Evolutionary conservation across 2,329 filamentous ascomycete genomes (phyloP).

Genomic region (Penicillium capsulatum): DNA sequence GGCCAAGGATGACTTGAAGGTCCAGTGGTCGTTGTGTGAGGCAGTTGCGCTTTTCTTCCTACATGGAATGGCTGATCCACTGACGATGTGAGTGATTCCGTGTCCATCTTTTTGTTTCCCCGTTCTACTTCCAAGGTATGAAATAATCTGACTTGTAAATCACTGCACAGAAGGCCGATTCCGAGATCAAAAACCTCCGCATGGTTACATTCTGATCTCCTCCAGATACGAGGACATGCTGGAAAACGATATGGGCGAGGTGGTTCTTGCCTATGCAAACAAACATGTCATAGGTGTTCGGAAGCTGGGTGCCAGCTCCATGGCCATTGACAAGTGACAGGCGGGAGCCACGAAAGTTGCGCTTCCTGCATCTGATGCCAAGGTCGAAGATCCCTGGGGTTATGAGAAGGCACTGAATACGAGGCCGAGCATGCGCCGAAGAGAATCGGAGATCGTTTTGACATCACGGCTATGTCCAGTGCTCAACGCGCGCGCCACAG

Average conservation of each 20-base stretch:
- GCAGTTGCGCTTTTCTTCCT: constrained; percentile 31
- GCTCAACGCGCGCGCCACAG: constrained; percentile 31
- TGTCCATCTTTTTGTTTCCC: too few relatives aligned
- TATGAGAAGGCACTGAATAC: constrained; percentile 3
- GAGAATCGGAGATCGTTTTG: constrained; percentile 39
- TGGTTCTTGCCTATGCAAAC: constrained; percentile 16
- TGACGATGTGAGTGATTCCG: constrained; percentile 21
- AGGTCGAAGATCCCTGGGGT: constrained; percentile 8
- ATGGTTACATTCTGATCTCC: constrained; percentile 30
- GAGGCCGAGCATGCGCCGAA: neutral
- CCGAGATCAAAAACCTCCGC: constrained; percentile 38
- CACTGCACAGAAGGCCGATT: too few relatives aligned
- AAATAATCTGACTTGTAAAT: too few relatives aligned
- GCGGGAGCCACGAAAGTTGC: constrained; percentile 12
- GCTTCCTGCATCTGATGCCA: constrained; percentile 20
- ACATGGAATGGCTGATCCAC: constrained; percentile 4
- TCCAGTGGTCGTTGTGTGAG: constrained; percentile 44
- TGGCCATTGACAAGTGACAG: too few relatives aligned
- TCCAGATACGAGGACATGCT: too few relatives aligned
- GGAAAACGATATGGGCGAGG: neutral
- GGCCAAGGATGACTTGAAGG: constrained; percentile 33
- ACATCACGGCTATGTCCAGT: constrained; percentile 36
- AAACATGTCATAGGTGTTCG: constrained; percentile 15
- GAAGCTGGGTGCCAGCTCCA: constrained; percentile 15
- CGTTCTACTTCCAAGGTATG: too few relatives aligned